Evolutionary conservation across 1,284 basidiomycete genomes (phyloP).

Genomic region (Apiotrichum brassicae): DNA sequence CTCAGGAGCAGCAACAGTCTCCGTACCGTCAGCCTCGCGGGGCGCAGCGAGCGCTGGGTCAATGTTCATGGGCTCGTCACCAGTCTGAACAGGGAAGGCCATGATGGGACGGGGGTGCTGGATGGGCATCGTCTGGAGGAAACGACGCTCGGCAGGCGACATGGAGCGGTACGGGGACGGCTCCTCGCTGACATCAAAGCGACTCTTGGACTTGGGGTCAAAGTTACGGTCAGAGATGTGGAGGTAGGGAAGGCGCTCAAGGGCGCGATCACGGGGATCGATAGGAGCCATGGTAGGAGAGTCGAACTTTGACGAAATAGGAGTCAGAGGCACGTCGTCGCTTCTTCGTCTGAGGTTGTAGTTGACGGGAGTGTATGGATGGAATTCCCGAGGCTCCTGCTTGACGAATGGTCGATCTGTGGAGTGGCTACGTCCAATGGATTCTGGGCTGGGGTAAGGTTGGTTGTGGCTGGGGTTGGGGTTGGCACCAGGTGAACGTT

Average conservation of each 20-base stretch:
- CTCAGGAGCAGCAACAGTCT: slow-evolving; percentile 19
- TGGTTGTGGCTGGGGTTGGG: no score
- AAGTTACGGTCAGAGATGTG: slow-evolving; percentile 7
- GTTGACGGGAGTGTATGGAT: neutral
- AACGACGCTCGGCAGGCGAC: slow-evolving; percentile 17
- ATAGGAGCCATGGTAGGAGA: slow-evolving; percentile 11
- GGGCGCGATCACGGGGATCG: slow-evolving; percentile 8
- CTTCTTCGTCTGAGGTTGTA: slow-evolving; percentile 1
- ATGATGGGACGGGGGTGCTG: slow-evolving; percentile 13
- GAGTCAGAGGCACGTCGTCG: slow-evolving; percentile 10
- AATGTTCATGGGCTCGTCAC: slow-evolving; percentile 16
- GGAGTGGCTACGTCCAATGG: neutral
- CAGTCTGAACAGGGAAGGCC: slow-evolving; percentile 25
- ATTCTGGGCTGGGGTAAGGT: neutral
- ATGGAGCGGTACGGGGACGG: slow-evolving; percentile 1
- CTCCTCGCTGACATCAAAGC: slow-evolving; percentile 1
- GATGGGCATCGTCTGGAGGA: slow-evolving; percentile 15
- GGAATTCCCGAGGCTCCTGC: slow-evolving; percentile 6
- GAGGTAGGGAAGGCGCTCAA: slow-evolving; percentile 12
- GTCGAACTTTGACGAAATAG: slow-evolving; percentile 4
- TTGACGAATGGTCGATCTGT: neutral
- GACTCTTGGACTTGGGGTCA: slow-evolving; percentile 1
- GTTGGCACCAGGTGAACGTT: no score
- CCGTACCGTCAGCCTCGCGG: slow-evolving; percentile 5
- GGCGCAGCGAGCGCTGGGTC: slow-evolving; percentile 34